A percentile compares a stretch with the other conserved stretches of the same genome.
These are phyloP conservation scores for Sechiopsis laciniata DNA, from an alignment of 306 rosid species.

Conservation along the genomic window DNA sequence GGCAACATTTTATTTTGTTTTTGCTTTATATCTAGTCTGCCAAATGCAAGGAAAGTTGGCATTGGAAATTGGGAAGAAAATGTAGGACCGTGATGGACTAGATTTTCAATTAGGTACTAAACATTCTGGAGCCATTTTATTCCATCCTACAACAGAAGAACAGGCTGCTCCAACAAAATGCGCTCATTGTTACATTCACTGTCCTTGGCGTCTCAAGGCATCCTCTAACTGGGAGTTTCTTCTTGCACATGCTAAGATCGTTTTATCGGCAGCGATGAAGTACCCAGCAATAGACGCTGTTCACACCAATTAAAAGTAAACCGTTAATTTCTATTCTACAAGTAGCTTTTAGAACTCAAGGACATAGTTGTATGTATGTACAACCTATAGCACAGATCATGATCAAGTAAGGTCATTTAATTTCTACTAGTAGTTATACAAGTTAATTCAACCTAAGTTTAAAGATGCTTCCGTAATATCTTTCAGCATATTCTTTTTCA, in stretches of 20 bases:
- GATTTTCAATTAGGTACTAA: background rate
- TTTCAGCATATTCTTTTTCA: conserved; percentile 2
- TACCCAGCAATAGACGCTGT: conserved; percentile 74
- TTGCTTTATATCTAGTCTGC: background rate
- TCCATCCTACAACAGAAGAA: background rate
- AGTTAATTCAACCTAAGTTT: background rate
- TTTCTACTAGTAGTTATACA: background rate
- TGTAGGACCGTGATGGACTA: conserved; percentile 2
- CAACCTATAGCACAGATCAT: no score
- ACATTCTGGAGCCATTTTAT: conserved; percentile 13
- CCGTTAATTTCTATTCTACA: conserved; percentile 3
- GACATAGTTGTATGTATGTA: no score
- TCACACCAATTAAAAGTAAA: conserved; percentile 32
- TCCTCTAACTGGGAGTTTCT: conserved; percentile 58
- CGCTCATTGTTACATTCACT: background rate
- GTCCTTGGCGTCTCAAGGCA: conserved; percentile 47
- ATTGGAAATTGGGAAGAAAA: background rate
- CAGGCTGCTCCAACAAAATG: background rate
- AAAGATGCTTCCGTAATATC: background rate
- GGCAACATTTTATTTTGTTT: background rate
- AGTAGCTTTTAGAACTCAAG: no score
- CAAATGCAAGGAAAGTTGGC: background rate
- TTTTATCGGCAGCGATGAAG: conserved; percentile 78
- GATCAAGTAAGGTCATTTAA: no score
- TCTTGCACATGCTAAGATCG: conserved; percentile 83